These are phyloP conservation scores for Sicyos baderoa DNA, from an alignment of 306 rosid genomes.

Conservation along the genomic window DNA sequence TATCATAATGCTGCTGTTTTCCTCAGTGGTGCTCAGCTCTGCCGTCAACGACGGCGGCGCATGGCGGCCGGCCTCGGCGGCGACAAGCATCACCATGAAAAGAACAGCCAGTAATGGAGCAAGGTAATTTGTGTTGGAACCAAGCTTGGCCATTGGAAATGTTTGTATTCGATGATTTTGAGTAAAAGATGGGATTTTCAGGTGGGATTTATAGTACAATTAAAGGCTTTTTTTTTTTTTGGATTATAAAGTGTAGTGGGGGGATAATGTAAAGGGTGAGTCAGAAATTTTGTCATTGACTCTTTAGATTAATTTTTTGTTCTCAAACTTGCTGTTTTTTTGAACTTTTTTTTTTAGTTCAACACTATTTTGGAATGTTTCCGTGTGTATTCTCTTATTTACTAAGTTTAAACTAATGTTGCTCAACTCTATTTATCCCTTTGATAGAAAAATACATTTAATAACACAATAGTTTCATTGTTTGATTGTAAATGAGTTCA, in stretches of 20 bases:
- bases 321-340: no score
- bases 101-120: not conserved
- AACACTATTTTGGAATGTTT: no score
- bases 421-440: no score
- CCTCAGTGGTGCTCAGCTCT: not conserved
- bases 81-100: not conserved
- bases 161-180: not conserved
- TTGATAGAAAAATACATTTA: no score
- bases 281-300: slow-evolving; percentile 10
- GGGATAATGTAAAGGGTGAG: slow-evolving; percentile 4
- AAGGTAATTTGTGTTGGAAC: not conserved
- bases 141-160: not conserved
- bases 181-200: not conserved
- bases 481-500: no score
- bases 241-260: not conserved
- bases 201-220: not conserved
- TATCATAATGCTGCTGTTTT: not conserved
- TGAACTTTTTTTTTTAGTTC: no score
- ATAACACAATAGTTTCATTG: no score
- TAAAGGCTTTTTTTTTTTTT: not conserved
- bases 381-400: no score
- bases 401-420: no score
- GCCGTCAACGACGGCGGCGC: not conserved
- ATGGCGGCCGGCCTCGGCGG: not conserved
- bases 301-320: not conserved